Percentiles rank a stretch among this genome's conserved stretches.
These are phyloP conservation scores for Galium porrigens DNA, from an alignment of 305 asterid species.

Conservation along the genomic window DNA sequence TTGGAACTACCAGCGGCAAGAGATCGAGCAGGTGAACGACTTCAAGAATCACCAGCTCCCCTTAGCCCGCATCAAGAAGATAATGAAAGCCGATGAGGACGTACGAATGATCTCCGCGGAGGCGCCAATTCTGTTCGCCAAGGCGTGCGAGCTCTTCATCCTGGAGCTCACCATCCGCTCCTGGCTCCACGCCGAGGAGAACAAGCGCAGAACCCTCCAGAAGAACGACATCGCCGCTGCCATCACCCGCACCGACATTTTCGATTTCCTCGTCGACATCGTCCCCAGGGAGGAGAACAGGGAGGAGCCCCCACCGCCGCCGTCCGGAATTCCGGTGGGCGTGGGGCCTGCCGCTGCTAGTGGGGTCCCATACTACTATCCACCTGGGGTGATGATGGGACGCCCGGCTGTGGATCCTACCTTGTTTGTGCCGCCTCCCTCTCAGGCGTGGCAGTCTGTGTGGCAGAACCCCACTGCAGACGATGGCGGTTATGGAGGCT, in stretches of 20 bases:
- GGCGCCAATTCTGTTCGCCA: constrained; percentile 78
- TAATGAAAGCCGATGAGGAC: constrained; percentile 90
- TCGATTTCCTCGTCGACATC: constrained; percentile 75
- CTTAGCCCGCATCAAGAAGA: constrained; percentile 72
- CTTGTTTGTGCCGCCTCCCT: constrained; percentile 49
- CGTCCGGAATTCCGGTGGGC: constrained; percentile 33
- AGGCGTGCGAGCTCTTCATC: constrained; percentile 90
- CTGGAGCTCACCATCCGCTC: constrained; percentile 85
- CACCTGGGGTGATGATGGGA: constrained; percentile 47
- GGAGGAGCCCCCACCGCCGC: constrained; percentile 43
- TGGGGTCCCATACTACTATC: constrained; percentile 61
- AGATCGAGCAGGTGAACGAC: constrained; percentile 58
- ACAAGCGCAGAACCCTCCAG: constrained; percentile 82
- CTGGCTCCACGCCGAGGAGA: constrained; percentile 93
- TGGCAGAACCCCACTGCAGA: constrained; percentile 46
- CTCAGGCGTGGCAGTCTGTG: constrained; percentile 75
- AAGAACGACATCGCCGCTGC: constrained; percentile 89
- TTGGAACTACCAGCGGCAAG: constrained; percentile 56
- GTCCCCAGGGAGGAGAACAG: constrained; percentile 81
- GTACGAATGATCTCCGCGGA: constrained; percentile 95
- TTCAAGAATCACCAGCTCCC: constrained; percentile 79
- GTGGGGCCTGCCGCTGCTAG: constrained; percentile 39
- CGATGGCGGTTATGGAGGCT: constrained; percentile 41
- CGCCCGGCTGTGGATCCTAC: constrained; percentile 49
- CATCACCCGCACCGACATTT: constrained; percentile 69